Evolutionary conservation across 2,329 filamentous ascomycete species (phyloP).

Genomic region (Graphilbum ipis-grandicollis): DNA sequence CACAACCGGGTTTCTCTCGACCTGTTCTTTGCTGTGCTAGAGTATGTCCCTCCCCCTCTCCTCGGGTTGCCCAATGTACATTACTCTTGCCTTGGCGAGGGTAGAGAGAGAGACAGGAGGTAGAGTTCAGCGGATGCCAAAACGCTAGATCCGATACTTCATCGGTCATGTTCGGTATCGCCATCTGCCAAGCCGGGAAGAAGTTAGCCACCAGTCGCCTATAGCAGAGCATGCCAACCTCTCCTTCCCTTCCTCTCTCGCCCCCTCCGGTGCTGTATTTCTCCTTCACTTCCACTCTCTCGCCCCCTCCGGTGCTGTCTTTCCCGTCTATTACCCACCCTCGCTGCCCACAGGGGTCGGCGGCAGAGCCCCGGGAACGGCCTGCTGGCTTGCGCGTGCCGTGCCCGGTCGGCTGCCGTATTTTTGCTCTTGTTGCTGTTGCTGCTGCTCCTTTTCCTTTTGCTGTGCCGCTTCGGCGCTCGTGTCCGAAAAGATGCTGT

Average conservation of each 20-base stretch:
- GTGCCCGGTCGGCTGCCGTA: slow-evolving; percentile 37
- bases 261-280: neutral
- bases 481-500: slow-evolving; percentile 11
- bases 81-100: too few relatives aligned
- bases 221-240: neutral
- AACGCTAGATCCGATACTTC: neutral
- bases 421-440: slow-evolving; percentile 9
- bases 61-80: too few relatives aligned
- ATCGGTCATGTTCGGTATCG: neutral
- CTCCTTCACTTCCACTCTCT: neutral
- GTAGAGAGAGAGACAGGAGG: too few relatives aligned
- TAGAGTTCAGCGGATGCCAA: neutral
- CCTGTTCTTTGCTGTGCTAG: too few relatives aligned
- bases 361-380: slow-evolving; percentile 39
- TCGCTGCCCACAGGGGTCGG: slow-evolving; percentile 44
- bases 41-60: too few relatives aligned
- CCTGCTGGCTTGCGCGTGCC: slow-evolving; percentile 29
- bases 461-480: neutral
- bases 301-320: neutral
- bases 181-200: neutral
- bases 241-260: neutral
- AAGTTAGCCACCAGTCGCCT: neutral
- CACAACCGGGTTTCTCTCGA: too few relatives aligned
- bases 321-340: slow-evolving; percentile 32
- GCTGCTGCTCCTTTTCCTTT: slow-evolving; percentile 8